Conservation (phyloP, 257 asterid species). For the Verbascum thapsus region DNA sequence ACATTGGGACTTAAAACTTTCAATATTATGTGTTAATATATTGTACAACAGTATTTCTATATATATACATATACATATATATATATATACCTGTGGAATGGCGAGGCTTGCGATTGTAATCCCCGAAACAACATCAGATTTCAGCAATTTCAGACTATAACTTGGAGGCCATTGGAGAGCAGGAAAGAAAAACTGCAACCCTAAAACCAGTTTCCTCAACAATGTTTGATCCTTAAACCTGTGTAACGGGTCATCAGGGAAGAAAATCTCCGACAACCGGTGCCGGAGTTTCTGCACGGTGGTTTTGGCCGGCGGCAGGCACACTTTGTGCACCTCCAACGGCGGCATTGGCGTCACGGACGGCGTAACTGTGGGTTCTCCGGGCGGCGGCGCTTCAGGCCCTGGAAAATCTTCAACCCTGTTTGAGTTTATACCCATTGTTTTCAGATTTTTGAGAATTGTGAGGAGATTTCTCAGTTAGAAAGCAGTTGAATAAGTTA, state of each 20-base stretch:
- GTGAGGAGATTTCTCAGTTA: constrained; percentile 6
- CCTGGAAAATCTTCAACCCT: constrained; percentile 54
- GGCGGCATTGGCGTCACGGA: constrained; percentile 31
- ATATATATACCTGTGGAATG: constrained; percentile 70
- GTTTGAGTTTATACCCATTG: constrained; percentile 56
- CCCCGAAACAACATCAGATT: constrained; percentile 77
- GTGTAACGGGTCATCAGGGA: constrained; percentile 91
- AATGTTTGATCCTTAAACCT: constrained; percentile 70
- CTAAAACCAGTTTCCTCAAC: constrained; percentile 50
- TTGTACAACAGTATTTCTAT: no score
- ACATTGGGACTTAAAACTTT: no score
- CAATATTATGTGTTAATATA: no score
- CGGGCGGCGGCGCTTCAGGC: constrained; percentile 29
- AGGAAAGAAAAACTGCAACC: constrained; percentile 76
- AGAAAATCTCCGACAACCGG: constrained; percentile 74
- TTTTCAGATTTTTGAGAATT: background rate
- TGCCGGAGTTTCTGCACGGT: constrained; percentile 66
- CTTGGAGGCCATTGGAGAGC: constrained; percentile 78
- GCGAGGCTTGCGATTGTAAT: constrained; percentile 89
- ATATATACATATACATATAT: no score
- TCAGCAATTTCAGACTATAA: constrained; percentile 48
- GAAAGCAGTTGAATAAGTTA: constrained; percentile 11
- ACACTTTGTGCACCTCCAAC: constrained; percentile 57
- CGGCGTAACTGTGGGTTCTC: constrained; percentile 20
- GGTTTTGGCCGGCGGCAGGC: constrained; percentile 69